These are phyloP conservation scores for Chondrostereum purpureum DNA, from an alignment of 1,284 basidiomycete genomes.

Conservation along the genomic window DNA sequence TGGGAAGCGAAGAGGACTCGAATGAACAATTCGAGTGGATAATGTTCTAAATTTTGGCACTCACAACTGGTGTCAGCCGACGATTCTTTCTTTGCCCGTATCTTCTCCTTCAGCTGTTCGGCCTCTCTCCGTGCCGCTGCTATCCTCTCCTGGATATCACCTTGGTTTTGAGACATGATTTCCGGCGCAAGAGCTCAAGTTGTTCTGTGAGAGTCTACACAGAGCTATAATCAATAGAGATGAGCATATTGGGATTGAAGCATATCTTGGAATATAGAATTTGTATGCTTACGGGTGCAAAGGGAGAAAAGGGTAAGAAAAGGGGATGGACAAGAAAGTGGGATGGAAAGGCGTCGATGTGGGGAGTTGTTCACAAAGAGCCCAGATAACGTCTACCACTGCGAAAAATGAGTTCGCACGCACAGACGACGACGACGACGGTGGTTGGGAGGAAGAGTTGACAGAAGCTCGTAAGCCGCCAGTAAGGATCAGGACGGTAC, in stretches of 20 bases:
- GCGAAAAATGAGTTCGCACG: not conserved
- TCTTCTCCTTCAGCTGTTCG: conserved; percentile 96
- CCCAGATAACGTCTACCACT: no score
- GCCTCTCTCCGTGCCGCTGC: conserved; percentile 94
- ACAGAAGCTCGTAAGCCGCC: conserved; percentile 7
- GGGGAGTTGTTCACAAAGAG: not conserved
- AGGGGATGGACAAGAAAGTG: not conserved
- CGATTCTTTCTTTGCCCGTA: conserved; percentile 89
- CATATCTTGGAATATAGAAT: no score
- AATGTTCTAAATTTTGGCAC: no score
- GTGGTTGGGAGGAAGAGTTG: conserved; percentile 7
- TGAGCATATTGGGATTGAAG: no score
- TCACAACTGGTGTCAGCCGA: conserved; percentile 93
- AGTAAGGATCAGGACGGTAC: conserved; percentile 3
- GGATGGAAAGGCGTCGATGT: not conserved
- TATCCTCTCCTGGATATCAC: conserved; percentile 91
- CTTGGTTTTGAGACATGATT: conserved; percentile 69
- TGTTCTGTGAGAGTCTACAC: not conserved
- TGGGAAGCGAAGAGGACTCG: conserved; percentile 1
- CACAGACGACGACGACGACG: conserved; percentile 9
- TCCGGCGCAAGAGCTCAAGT: not conserved
- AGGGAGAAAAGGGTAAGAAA: not conserved
- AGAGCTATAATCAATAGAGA: no score
- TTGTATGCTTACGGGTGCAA: not conserved
- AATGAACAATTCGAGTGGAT: no score